Base-by-base conservation (phyloP, 148 eudicot species). In the Polygonum maritimum region DNA sequence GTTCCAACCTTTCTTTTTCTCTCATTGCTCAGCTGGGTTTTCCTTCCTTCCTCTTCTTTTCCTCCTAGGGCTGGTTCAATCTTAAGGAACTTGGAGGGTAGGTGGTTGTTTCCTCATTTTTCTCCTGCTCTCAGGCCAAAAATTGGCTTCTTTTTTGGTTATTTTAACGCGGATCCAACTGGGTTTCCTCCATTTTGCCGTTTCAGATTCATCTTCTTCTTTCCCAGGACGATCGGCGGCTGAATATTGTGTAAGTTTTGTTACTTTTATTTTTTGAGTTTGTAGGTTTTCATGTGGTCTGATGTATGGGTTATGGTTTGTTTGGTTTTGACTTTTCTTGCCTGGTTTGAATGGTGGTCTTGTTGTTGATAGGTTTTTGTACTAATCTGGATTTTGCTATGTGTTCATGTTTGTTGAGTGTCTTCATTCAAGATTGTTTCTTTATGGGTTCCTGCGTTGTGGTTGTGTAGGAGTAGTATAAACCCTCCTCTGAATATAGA, bases 201-300 rank as follows among this genome's bases (percentile, higher is more conserved):
- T 71, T 71, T 71, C 74, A 63, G 51, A 71, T 71, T 71, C 74
- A 71, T 13, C 26, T 35, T 14, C 33, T 40, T 40, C 74, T 41
- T 40, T 11, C 44, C 15, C 70, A 33, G 74, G 51, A 41, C 51
- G 74, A 71, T 71, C 74, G 74, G 74, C 74, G 51, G 51, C 74
- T 71, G 14, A 12, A 63, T 63, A 71, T 71, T 41, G 31, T 71
- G 74, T 71, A 71, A 51, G 74, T 71, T 35, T 40, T 33, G 1
- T 8, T 18, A 40, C 14, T 35, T 6, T 31, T 39, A 18, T 33
- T 45, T 40, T 40, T 8, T 45, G 31, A 7, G 18, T 7, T n/a
- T 71, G 22, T 40, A 22, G 49, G 2, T 71, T 71, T 13, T 71
- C 35, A 40, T 71, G 41, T 15, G 15, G 6, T 60, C 15, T 63